Conservation (phyloP, 83 land plant genomes). For the Diphasiastrum complanatum region DNA sequence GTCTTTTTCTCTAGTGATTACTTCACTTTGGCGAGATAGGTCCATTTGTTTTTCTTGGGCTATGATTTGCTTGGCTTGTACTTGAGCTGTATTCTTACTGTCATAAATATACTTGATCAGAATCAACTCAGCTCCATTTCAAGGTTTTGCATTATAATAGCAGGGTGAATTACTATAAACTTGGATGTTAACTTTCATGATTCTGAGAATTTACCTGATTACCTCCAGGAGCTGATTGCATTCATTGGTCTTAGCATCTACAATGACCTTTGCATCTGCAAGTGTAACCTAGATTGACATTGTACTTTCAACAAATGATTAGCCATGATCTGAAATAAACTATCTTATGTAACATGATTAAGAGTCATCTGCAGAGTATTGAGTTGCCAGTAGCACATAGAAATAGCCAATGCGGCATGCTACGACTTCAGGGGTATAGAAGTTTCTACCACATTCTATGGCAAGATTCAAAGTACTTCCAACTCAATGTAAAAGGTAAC, state of each 20-base stretch:
- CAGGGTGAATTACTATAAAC: neutral
- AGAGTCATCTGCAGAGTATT: neutral
- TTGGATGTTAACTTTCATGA: neutral
- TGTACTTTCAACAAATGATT: too few relatives aligned
- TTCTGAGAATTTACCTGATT: conserved; percentile 17
- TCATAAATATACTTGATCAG: neutral
- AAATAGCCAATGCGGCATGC: too few relatives aligned
- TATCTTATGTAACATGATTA: too few relatives aligned
- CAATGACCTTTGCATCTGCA: conserved; percentile 37
- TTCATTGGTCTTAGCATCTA: conserved; percentile 37
- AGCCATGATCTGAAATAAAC: too few relatives aligned
- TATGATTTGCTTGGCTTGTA: conserved; percentile 25
- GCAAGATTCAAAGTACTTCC: too few relatives aligned
- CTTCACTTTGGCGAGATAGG: conserved; percentile 28
- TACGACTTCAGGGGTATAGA: too few relatives aligned
- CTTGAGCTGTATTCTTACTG: conserved; percentile 34
- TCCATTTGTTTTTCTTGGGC: conserved; percentile 34
- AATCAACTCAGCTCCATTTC: neutral
- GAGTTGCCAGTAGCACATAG: too few relatives aligned
- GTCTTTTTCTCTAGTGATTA: conserved; percentile 29
- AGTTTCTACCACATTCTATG: too few relatives aligned
- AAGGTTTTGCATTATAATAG: neutral
- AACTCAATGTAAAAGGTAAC: too few relatives aligned
- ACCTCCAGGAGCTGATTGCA: conserved; percentile 34
- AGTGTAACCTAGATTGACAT: conserved; percentile 23